Evolutionary conservation across 331 rosid species (phyloP), one percentile per base, ranked within the genome.

Genomic region (Rosa hybrid): DNA sequence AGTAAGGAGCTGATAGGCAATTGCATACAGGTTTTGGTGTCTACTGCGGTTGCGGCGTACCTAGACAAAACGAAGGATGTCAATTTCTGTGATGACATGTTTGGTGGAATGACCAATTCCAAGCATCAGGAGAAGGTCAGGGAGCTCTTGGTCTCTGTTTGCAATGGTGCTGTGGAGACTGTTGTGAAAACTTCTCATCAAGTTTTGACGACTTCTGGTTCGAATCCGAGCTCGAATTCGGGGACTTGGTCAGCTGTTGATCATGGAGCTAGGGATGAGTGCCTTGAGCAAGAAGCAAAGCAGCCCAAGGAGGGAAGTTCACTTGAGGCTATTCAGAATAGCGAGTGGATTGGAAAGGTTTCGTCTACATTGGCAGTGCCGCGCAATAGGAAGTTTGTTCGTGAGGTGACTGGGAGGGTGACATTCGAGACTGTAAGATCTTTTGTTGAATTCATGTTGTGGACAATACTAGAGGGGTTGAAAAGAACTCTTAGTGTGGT

Each of bases 81-180:
- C 45, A 93, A 95, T 77, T 59, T 87, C n/a, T 91, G 79, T 20
- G 96, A 95, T 76, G 92, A 91, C 9, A 2, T 95, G 53, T 95
- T 95, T 86, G 75, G 82, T 64, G 98, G 96, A 53, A 27, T 93
- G 91, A 91, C 99, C 14, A 93, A 90, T 86, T 94, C 96, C 4
- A 90, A 84, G 53, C 96, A 95, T 60, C 84, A 86, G 70, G 86
- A 86, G 63, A 84, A 89, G 75, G 86, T 89, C 56, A 90, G 85
- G 83, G 97, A 86, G 53, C 21, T 90, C 56, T 78, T 95, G 59
- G 93, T 89, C 71, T 82, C 97, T 21, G 45, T 93, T 3, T 91
- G 93, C 70, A 95, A 89, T 78, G 97, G 97, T 46, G 96, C 99
- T 69, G 98, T 93, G 59, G 98, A 91, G 80, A 93, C 98, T 11